Evolutionary conservation across 2,329 filamentous ascomycete genomes (phyloP).

Genomic region (Thielaviopsis ethacetica): DNA sequence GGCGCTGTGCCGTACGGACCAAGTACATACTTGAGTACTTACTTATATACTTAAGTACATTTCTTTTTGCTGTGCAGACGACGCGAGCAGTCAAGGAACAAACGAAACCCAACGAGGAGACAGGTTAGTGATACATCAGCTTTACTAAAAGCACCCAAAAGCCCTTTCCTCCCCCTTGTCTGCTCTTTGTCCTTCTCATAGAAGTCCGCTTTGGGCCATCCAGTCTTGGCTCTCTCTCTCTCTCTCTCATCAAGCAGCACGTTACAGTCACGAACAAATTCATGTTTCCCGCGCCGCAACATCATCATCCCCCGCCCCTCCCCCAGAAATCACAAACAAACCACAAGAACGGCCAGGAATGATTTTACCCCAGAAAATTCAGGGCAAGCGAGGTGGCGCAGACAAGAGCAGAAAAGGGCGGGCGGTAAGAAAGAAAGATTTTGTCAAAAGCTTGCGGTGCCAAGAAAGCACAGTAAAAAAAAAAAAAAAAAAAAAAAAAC

Average conservation of each 20-base stretch:
- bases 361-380: background rate
- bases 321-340: background rate
- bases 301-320: too few species aligned
- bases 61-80: too few species aligned
- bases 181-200: background rate
- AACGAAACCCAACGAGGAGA: too few species aligned
- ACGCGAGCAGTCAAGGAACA: too few species aligned
- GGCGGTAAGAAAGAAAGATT: background rate
- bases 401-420: background rate
- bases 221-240: too few species aligned
- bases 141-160: background rate
- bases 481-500: background rate
- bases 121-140: too few species aligned
- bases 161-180: background rate
- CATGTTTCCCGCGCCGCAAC: background rate
- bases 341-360: background rate
- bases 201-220: background rate
- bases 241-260: background rate
- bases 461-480: background rate
- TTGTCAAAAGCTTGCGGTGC: background rate
- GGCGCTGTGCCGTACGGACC: too few species aligned
- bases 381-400: background rate
- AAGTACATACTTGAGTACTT: too few species aligned
- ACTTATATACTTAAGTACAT: too few species aligned
- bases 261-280: background rate